A percentile compares a stretch with the other conserved stretches of the same genome.
Evolutionary conservation across 2,329 filamentous ascomycete genomes (phyloP).

Genomic region (Penicillium sp.): DNA sequence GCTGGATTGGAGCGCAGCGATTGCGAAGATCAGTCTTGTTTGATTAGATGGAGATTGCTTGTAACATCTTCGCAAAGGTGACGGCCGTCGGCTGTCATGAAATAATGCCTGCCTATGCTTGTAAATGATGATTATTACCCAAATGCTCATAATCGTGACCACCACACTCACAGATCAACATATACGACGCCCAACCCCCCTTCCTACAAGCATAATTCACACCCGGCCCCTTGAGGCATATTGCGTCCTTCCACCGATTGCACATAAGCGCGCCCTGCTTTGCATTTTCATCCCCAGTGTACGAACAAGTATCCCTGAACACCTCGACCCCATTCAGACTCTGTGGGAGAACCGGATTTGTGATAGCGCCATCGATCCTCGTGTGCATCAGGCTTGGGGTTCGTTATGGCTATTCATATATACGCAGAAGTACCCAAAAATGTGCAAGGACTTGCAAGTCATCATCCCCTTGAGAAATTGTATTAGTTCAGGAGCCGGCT

Average conservation of each 20-base stretch:
- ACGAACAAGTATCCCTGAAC: not conserved
- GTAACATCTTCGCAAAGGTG: no score
- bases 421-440: no score
- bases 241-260: not conserved
- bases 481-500: no score
- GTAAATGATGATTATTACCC: not conserved
- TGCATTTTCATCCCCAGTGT: not conserved
- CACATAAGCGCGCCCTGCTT: not conserved
- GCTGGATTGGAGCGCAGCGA: no score
- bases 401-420: no score
- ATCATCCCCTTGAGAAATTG: no score
- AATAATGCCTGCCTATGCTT: no score
- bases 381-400: no score
- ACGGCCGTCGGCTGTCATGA: no score
- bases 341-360: not conserved
- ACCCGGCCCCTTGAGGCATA: not conserved
- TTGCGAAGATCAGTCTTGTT: no score
- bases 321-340: not conserved
- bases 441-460: no score
- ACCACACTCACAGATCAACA: not conserved
- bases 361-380: not conserved
- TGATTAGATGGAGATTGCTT: no score
- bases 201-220: not conserved
- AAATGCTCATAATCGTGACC: not conserved
- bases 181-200: not conserved